phyloP scores from a whole-genome alignment of 371 early-diverging fungal species.

The Mortierella polycephala region DNA sequence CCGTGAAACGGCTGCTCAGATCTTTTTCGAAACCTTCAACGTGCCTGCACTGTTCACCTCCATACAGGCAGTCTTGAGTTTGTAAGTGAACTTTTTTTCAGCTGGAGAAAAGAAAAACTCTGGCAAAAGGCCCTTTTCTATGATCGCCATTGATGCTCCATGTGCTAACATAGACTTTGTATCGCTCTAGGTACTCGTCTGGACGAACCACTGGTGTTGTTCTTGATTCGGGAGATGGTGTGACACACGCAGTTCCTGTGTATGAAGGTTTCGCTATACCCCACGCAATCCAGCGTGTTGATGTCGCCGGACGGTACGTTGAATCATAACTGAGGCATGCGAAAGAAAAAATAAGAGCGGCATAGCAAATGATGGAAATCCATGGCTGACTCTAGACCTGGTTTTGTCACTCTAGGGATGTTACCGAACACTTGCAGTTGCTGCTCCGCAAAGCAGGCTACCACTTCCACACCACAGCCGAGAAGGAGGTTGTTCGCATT shows the following conservation, averaged over 20 bases:
- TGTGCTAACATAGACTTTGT: constrained; percentile 63
- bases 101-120: not conserved
- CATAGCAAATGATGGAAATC: not conserved
- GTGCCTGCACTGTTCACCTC: constrained; percentile 99
- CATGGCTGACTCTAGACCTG: constrained; percentile 22
- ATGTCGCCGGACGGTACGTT: constrained; percentile 73
- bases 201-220: constrained; percentile 99
- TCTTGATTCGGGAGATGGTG: constrained; percentile 99
- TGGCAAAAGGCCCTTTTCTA: constrained; percentile 90
- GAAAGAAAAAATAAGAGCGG: not conserved
- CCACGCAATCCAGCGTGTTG: constrained; percentile 98
- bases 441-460: constrained; percentile 99
- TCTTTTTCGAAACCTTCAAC: constrained; percentile 99
- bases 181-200: constrained; percentile 57
- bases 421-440: constrained; percentile 98
- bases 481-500: constrained; percentile 99
- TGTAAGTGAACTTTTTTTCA: constrained; percentile 21
- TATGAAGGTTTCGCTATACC: constrained; percentile 99
- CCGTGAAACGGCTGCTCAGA: constrained; percentile 99
- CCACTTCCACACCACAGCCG: constrained; percentile 99
- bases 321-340: not conserved
- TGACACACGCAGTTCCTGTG: constrained; percentile 99
- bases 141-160: constrained; percentile 55
- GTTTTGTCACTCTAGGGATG: constrained; percentile 88
- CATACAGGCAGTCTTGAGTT: constrained; percentile 80